Percentiles rank a stretch among this genome's conserved stretches.
phyloP scores from a whole-genome alignment of 352 stramenopile species.

The Pythium myriotylum region DNA sequence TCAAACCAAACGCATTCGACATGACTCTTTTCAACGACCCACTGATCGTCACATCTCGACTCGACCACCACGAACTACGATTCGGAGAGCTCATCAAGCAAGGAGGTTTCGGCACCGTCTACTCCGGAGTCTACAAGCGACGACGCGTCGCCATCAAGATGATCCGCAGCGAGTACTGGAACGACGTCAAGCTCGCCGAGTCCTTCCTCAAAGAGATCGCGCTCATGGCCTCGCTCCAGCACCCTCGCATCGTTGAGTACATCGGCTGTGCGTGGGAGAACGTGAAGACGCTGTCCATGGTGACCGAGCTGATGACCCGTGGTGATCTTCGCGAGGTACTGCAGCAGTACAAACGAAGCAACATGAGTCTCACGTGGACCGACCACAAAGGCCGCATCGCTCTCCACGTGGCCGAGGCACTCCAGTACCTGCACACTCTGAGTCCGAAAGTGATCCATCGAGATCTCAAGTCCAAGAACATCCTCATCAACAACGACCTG shows the following conservation, averaged over 20 bases:
- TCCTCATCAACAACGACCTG: constrained; percentile 16
- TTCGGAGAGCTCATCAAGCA: constrained; percentile 62
- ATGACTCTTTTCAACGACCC: constrained; percentile 54
- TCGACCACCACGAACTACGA: constrained; percentile 59
- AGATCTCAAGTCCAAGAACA: constrained; percentile 37
- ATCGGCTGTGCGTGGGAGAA: constrained; percentile 68
- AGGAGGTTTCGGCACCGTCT: constrained; percentile 59
- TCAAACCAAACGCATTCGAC: too few species aligned
- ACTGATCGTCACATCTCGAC: constrained; percentile 52
- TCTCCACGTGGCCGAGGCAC: constrained; percentile 51
- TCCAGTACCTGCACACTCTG: constrained; percentile 63
- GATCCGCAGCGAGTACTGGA: constrained; percentile 44
- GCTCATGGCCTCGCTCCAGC: constrained; percentile 54
- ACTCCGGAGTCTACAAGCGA: constrained; percentile 57
- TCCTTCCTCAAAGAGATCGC: constrained; percentile 72
- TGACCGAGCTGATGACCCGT: constrained; percentile 73
- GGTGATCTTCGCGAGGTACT: constrained; percentile 64
- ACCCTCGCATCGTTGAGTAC: constrained; percentile 68
- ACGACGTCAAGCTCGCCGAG: constrained; percentile 30
- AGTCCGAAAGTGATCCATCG: constrained; percentile 42
- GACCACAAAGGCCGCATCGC: constrained; percentile 54
- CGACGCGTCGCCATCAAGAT: constrained; percentile 62
- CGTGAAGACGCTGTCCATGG: constrained; percentile 48
- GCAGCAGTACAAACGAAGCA: constrained; percentile 36
- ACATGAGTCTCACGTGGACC: constrained; percentile 43